Evolutionary conservation across 108 stramenopile species (phyloP).

Genomic region (Cyclotella kingstonii): DNA sequence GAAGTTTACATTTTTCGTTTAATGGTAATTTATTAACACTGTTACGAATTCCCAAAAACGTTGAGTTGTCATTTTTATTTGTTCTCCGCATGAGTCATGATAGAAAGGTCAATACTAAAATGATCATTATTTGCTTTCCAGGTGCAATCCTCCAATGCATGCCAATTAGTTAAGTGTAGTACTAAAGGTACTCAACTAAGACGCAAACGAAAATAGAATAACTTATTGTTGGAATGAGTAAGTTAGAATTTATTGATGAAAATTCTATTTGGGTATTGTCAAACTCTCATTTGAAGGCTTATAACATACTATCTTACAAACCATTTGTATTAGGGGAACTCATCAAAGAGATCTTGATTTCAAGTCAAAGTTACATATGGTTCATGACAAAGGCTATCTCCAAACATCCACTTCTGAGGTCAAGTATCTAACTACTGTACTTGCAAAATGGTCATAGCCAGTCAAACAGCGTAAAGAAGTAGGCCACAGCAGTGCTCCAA

Average conservation of each 20-base stretch:
- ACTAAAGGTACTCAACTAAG: constrained; percentile 6
- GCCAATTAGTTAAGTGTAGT: not conserved
- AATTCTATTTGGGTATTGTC: not conserved
- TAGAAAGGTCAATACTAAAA: too few species aligned
- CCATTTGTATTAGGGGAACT: not conserved
- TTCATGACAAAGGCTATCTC: too few species aligned
- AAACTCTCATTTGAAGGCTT: not conserved
- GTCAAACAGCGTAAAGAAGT: too few species aligned
- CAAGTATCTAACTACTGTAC: too few species aligned
- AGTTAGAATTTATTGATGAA: not conserved
- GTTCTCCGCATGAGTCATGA: constrained; percentile 12
- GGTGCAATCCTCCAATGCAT: constrained; percentile 16
- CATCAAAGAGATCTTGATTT: not conserved
- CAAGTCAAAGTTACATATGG: too few species aligned
- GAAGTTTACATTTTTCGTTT: too few species aligned
- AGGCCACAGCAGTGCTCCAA: too few species aligned
- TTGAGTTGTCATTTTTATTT: constrained; percentile 13
- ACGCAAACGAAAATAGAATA: constrained; percentile 4
- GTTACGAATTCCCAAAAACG: constrained; percentile 5
- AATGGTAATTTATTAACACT: too few species aligned
- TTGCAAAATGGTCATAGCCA: too few species aligned
- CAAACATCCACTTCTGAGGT: too few species aligned
- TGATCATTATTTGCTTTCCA: constrained; percentile 14
- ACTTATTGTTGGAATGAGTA: constrained; percentile 12
- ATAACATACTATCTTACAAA: not conserved